Evolutionary conservation across 495 filamentous ascomycete genomes (phyloP), one percentile per base, ranked within the genome.

Genomic region (Neurospora sp.): DNA sequence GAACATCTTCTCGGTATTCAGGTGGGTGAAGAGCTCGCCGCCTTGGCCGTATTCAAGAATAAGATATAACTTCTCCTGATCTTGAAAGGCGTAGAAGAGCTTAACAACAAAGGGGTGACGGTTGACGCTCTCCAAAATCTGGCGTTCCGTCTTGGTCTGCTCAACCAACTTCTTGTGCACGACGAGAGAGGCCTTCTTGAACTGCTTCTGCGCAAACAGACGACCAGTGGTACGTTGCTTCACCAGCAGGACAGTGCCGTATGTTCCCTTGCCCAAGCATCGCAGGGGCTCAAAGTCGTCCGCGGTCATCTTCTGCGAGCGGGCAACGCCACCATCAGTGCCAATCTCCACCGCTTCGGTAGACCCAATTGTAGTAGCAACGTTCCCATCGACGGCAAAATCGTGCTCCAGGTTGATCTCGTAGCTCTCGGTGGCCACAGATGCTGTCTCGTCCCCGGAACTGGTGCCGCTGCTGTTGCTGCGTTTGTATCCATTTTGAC

Each of bases 41-140:
- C 96, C 96, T 80, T 97, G 91, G n/a, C 96, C 96, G 80, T 99
- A 99, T 81, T 99, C 95, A 48, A 99, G 89, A 77, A 99, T 98
- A 40, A 99, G 85, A 81, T 99, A 99, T 12, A 99, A 89, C 83
- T 97, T 99, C 84, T 97, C 93, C 74, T 92, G 94, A 81, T 99
- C 96, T 81, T 99, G 96, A 82, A 99, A 99, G 35, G 96, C 96
- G 79, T 99, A 99, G 84, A 91, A 99, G 12, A 99, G 87, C 79
- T 98, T 98, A 45, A 99, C 96, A 37, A 99, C 93, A 77, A 98
- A 98, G 0, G 96, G 94, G 78, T 99, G 96, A 12, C 94, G 89
- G 78, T 94, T 97, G 80, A 99, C 91, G 74, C 92, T 94, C 82
- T 99, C 96, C 68, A 99, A 86, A 72, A 99, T 96, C 71, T 89